These are phyloP conservation scores for Ziziphus jujuba DNA, from an alignment of 306 rosid genomes.

Conservation along the genomic window DNA sequence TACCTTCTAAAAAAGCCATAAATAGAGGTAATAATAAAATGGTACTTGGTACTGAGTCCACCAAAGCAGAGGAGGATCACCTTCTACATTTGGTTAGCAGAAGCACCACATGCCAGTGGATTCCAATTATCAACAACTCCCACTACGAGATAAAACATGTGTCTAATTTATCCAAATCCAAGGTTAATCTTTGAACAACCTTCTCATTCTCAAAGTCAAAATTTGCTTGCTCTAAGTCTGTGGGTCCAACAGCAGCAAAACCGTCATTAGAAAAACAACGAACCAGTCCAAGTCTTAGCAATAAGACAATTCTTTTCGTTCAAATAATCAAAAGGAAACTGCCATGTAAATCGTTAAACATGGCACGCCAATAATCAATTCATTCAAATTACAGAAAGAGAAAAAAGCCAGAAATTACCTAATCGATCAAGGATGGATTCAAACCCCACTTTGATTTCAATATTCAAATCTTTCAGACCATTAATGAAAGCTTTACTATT, in stretches of 20 bases:
- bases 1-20: too few species aligned
- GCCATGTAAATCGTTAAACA: too few species aligned
- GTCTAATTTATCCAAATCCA: constrained; percentile 36
- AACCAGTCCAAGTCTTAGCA: too few species aligned
- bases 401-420: constrained; percentile 38
- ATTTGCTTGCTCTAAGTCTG: constrained; percentile 25
- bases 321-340: too few species aligned
- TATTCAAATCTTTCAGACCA: constrained; percentile 66
- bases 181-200: constrained; percentile 34
- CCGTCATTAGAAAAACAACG: too few species aligned
- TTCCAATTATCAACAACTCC: constrained; percentile 34
- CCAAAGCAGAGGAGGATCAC: constrained; percentile 34
- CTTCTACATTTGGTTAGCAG: constrained; percentile 19
- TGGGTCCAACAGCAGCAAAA: too few species aligned
- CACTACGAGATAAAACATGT: constrained; percentile 46
- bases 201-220: constrained; percentile 30
- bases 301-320: too few species aligned
- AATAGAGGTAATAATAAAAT: constrained; percentile 23
- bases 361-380: too few species aligned
- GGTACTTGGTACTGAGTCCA: constrained; percentile 53
- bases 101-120: constrained; percentile 25
- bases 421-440: constrained; percentile 67
- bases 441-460: constrained; percentile 49
- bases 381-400: too few species aligned
- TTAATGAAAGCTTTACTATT: constrained; percentile 81